These are phyloP conservation scores for Suillus ampliporus DNA, from an alignment of 768 basidiomycete species.

Conservation along the genomic window DNA sequence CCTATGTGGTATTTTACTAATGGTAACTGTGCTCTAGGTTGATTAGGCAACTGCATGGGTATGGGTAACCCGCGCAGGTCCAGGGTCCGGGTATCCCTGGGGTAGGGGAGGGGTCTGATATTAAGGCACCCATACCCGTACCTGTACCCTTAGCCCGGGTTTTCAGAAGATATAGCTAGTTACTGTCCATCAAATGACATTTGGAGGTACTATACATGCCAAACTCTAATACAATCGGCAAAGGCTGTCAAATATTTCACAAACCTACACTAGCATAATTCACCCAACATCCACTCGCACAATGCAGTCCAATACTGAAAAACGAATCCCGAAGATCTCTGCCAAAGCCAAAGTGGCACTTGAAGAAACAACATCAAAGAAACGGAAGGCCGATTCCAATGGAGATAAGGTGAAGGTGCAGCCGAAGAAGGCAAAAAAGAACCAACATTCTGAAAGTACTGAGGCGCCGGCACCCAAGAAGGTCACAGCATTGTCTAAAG, in stretches of 20 bases:
- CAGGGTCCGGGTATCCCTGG: background rate
- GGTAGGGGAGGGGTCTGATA: constrained; percentile 3
- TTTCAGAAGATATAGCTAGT: background rate
- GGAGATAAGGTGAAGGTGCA: background rate
- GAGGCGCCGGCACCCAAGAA: background rate
- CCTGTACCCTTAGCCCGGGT: background rate
- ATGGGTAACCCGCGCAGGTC: background rate
- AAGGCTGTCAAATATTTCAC: background rate
- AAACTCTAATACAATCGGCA: background rate
- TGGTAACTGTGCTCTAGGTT: too few relatives aligned
- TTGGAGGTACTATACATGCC: background rate
- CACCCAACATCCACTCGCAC: constrained; percentile 5
- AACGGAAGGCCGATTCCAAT: background rate
- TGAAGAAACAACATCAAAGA: background rate
- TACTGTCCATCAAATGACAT: background rate
- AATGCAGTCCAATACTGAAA: background rate
- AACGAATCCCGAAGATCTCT: constrained; percentile 7
- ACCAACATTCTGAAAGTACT: background rate
- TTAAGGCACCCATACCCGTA: constrained; percentile 3
- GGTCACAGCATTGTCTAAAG: background rate
- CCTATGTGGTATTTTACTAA: too few relatives aligned
- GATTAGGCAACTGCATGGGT: constrained; percentile 1
- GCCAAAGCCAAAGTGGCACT: background rate
- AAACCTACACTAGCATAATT: background rate
- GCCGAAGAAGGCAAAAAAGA: background rate